Evolutionary conservation across 306 rosid species (phyloP).

Genomic region (Sicyos edulis): DNA sequence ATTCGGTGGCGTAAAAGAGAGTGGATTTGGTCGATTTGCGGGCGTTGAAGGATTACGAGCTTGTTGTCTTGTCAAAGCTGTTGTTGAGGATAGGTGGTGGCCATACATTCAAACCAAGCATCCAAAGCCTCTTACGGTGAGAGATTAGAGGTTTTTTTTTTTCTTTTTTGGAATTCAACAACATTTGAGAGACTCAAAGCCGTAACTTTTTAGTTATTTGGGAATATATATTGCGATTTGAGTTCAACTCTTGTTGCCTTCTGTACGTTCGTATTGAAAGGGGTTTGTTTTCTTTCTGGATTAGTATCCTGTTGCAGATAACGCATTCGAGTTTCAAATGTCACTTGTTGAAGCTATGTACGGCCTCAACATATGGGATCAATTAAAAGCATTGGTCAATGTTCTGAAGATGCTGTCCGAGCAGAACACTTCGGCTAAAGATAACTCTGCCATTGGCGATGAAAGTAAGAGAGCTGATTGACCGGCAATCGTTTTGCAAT

Average conservation of each 20-base stretch:
- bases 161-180: no score
- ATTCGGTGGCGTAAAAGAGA: constrained; percentile 86
- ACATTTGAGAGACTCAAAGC: no score
- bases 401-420: constrained; percentile 65
- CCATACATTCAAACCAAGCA: constrained; percentile 65
- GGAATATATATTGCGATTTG: no score
- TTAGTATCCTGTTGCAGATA: constrained; percentile 82
- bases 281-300: neutral
- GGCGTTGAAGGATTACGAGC: constrained; percentile 94
- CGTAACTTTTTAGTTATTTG: no score
- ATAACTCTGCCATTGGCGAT: constrained; percentile 14
- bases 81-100: constrained; percentile 97
- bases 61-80: constrained; percentile 90
- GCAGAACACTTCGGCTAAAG: constrained; percentile 35
- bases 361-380: constrained; percentile 84
- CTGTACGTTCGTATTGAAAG: neutral
- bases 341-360: constrained; percentile 72
- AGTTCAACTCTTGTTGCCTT: neutral
- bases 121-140: constrained; percentile 90
- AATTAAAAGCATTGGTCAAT: constrained; percentile 65
- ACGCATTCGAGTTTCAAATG: constrained; percentile 80
- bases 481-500: neutral
- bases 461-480: constrained; percentile 1
- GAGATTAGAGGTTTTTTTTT: no score
- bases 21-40: constrained; percentile 94